Conservation (phyloP, 768 basidiomycete species). For the Russula compacta region DNA sequence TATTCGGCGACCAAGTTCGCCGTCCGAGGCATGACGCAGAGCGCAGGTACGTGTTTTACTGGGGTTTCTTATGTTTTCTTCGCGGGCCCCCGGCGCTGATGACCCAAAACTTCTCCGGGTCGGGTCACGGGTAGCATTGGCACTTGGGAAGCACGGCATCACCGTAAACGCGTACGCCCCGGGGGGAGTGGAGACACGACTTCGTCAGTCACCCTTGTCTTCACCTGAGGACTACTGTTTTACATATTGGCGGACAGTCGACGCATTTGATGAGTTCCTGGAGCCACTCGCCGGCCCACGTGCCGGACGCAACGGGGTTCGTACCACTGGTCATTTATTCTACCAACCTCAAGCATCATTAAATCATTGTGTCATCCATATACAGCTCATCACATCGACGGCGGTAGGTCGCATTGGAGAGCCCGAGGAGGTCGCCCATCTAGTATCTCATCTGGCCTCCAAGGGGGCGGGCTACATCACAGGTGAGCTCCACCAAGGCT, state of each 20-base stretch:
- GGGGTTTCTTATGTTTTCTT: not conserved
- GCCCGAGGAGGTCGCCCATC: constrained; percentile 16
- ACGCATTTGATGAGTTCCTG: constrained; percentile 1
- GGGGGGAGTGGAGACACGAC: constrained; percentile 15
- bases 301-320: not conserved
- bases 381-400: not conserved
- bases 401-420: constrained; percentile 1
- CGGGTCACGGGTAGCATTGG: constrained; percentile 9
- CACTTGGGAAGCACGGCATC: constrained; percentile 17
- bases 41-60: constrained; percentile 8
- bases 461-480: constrained; percentile 20
- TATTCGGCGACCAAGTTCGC: constrained; percentile 22
- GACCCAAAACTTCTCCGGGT: not conserved
- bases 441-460: constrained; percentile 20
- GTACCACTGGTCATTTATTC: not conserved
- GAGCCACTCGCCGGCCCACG: constrained; percentile 4
- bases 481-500: not conserved
- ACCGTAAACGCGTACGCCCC: constrained; percentile 24
- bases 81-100: not conserved
- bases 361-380: not conserved
- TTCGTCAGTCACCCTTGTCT: constrained; percentile 8
- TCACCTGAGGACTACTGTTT: not conserved
- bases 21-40: constrained; percentile 21
- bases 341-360: not conserved
- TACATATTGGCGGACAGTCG: not conserved